Base-by-base conservation (phyloP, 768 basidiomycete genomes). In the Auriscalpium microsporum region DNA sequence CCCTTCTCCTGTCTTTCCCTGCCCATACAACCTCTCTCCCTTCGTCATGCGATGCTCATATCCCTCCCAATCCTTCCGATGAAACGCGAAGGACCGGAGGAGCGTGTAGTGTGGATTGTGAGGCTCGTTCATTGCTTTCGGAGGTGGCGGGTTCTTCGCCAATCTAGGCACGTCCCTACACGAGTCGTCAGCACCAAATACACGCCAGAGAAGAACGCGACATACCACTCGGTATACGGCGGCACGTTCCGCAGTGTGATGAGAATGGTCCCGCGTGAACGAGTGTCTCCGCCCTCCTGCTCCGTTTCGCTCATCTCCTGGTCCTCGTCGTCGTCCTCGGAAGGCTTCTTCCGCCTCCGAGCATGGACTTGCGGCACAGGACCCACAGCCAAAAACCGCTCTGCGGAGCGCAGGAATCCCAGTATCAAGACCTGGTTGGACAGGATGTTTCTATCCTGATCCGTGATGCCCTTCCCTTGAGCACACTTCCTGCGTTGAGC, bases 21-120 rank as follows among this genome's bases (percentile, higher is more conserved):
- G 78, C 33, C 81, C 85, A 65, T 79, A 79, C 0, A 68, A 88
- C 67, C 80, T 76, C 72, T 80, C 90, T 6, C 94, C 94, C 64
- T 93, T 87, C 3, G 95, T 96, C 84, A 95, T 87, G n/a, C 90
- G 75, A 67, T 98, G 95, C 62, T 86, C 86, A 63, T 97, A 98
- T 1, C 90, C 92, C 48, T 78, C 80, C 83, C 92, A 98, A 0
- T 72, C 59, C 10, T 68, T 67, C 44, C 88, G 75, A 44, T 82
- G 73, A 65, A 98, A 97, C 16, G 68, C 73, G 68, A 94, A 97
- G 0, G 92, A 94, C 33, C 90, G 80, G 16, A 92, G 67, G 10
- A 87, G 75, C 2, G 68, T 77, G 66, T 87, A 98, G 5, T 68
- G 72, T 6, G 90, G 87, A 65, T 86, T 87, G n/a, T 72, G 69